Percentiles rank a stretch among this genome's conserved stretches.
These are phyloP conservation scores for Camillea tinctor DNA, from an alignment of 2,329 filamentous ascomycete species.

Conservation along the genomic window DNA sequence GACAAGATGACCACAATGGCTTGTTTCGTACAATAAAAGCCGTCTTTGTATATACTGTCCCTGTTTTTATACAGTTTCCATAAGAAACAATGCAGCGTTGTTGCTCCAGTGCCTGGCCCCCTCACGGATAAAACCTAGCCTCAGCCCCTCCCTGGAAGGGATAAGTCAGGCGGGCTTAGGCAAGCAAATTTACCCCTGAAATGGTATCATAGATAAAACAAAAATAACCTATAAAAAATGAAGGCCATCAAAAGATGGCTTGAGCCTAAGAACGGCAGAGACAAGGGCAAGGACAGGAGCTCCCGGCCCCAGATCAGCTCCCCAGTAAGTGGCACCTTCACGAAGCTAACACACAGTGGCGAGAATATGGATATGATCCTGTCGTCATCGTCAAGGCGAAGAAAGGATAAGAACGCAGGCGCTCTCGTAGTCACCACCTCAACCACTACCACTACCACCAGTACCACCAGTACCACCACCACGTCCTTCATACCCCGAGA, in stretches of 20 bases:
- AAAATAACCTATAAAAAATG: conserved; percentile 8
- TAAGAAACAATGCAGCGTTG: not conserved
- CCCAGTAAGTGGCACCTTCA: conserved; percentile 4
- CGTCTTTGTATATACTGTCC: not conserved
- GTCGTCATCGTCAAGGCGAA: no score
- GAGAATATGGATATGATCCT: not conserved
- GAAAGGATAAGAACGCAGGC: not conserved
- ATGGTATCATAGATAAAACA: not conserved
- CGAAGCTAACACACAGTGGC: not conserved
- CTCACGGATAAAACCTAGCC: not conserved
- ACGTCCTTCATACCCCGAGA: conserved; percentile 16
- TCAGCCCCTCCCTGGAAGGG: not conserved
- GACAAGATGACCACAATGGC: not conserved
- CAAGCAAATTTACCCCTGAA: not conserved
- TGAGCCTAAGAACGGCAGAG: conserved; percentile 6
- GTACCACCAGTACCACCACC: not conserved
- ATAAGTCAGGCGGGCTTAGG: not conserved
- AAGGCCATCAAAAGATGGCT: conserved; percentile 14
- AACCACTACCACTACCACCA: not conserved
- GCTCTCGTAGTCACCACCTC: not conserved
- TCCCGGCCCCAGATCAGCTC: conserved; percentile 2
- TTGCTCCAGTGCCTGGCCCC: not conserved
- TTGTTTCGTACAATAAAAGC: not conserved
- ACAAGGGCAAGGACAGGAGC: not conserved
- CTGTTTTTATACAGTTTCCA: not conserved